Conservation (phyloP, 352 stramenopile genomes). For the Poterioochromonas sp. region DNA sequence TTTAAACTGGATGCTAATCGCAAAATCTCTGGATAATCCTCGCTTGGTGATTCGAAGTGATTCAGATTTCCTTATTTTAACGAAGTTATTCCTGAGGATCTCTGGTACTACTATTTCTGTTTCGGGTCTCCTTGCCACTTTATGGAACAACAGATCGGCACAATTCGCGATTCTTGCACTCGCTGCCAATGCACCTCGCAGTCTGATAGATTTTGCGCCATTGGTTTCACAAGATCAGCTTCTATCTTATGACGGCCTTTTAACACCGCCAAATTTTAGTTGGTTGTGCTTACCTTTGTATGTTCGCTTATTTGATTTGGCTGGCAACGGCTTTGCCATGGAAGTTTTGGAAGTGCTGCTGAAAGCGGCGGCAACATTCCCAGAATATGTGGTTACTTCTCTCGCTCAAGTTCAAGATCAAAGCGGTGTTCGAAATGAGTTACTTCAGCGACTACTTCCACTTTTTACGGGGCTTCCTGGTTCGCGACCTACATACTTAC, state of each 20-base stretch:
- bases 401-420: conserved; percentile 6
- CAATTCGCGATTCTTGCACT: conserved; percentile 4
- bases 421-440: neutral
- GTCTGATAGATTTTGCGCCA: neutral
- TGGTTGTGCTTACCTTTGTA: conserved; percentile 14
- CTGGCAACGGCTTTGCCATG: neutral
- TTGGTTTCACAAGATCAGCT: neutral
- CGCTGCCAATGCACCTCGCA: neutral
- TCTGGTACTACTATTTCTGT: neutral
- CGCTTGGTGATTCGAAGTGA: neutral
- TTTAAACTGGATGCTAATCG: neutral
- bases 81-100: neutral
- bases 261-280: neutral
- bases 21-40: conserved; percentile 3
- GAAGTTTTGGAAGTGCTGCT: conserved; percentile 19
- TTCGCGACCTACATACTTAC: neutral
- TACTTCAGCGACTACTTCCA: neutral
- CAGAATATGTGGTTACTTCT: conserved; percentile 1
- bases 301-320: neutral
- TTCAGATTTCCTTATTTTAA: neutral
- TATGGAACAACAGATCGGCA: conserved; percentile 8
- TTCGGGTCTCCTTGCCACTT: neutral
- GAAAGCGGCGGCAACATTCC: neutral
- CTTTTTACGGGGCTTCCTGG: conserved; percentile 9
- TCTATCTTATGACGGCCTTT: neutral